phyloP scores from a whole-genome alignment of 495 filamentous ascomycete species.

The Trichoderma orchidacearum region DNA sequence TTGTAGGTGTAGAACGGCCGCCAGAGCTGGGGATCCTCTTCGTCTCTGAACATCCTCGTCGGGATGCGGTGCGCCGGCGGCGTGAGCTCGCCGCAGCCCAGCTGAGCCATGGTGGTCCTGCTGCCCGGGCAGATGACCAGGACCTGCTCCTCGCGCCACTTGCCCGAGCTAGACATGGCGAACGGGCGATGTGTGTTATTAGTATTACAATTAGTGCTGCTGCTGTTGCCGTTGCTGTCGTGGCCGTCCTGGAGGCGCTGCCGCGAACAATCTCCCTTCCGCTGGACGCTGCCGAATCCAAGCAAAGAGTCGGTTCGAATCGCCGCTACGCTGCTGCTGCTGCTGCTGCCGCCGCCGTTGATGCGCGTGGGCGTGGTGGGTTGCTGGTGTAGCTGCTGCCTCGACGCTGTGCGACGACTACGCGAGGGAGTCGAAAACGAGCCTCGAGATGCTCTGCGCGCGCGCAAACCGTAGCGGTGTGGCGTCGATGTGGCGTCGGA shows the following conservation, averaged over 20 bases:
- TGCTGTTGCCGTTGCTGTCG: not conserved
- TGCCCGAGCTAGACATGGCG: slow-evolving; percentile 10
- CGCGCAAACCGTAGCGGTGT: not conserved
- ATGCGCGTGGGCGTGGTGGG: not conserved
- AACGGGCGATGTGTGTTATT: too few relatives aligned
- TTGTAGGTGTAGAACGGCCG: slow-evolving; percentile 73
- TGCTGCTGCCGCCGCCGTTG: not conserved
- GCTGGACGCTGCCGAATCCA: not conserved
- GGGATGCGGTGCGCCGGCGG: slow-evolving; percentile 68
- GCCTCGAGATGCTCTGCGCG: not conserved
- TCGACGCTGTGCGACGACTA: not conserved
- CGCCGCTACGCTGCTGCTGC: not conserved
- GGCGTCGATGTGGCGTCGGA: not conserved
- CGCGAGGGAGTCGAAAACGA: slow-evolving; percentile 1
- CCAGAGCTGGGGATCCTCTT: slow-evolving; percentile 60
- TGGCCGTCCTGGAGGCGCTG: too few relatives aligned
- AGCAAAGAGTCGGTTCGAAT: not conserved
- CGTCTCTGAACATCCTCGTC: slow-evolving; percentile 83
- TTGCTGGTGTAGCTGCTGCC: not conserved
- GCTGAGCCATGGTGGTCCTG: slow-evolving; percentile 83
- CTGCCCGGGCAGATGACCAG: slow-evolving; percentile 87
- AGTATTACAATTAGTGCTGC: too few relatives aligned
- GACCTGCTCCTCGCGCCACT: slow-evolving; percentile 41
- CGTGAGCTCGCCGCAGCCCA: slow-evolving; percentile 85
- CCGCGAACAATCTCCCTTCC: not conserved